Evolutionary conservation across 495 filamentous ascomycete species (phyloP).

Genomic region (Bombardia bombarda): DNA sequence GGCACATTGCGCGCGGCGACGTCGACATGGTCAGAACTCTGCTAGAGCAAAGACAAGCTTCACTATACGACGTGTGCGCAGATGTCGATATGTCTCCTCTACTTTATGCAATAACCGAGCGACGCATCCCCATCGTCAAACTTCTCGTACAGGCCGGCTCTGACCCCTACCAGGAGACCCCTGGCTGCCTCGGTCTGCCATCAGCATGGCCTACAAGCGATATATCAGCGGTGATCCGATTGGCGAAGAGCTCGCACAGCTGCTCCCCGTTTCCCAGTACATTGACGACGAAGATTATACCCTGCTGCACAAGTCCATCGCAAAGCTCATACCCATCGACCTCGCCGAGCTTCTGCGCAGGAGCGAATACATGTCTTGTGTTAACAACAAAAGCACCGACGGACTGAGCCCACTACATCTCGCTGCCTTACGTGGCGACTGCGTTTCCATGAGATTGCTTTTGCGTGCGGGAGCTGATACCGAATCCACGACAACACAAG

Average conservation of each 20-base stretch:
- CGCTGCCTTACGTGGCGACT: neutral
- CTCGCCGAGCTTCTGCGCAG: neutral
- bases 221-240: neutral
- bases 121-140: neutral
- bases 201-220: neutral
- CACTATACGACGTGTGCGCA: neutral
- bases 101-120: neutral
- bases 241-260: neutral
- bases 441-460: constrained; percentile 2
- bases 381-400: neutral
- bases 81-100: neutral
- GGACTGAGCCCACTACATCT: neutral
- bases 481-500: neutral
- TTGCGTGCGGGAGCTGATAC: constrained; percentile 9
- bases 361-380: neutral
- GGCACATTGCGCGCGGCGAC: neutral
- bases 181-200: too few species aligned
- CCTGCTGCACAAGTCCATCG: neutral
- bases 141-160: constrained; percentile 4
- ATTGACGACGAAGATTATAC: neutral
- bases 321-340: neutral
- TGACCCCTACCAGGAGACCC: neutral
- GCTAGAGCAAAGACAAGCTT: neutral
- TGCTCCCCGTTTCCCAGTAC: constrained; percentile 1
- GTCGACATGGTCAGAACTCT: neutral